Base-by-base conservation (phyloP, 1,284 basidiomycete genomes). In the Dichomitus squalens region DNA sequence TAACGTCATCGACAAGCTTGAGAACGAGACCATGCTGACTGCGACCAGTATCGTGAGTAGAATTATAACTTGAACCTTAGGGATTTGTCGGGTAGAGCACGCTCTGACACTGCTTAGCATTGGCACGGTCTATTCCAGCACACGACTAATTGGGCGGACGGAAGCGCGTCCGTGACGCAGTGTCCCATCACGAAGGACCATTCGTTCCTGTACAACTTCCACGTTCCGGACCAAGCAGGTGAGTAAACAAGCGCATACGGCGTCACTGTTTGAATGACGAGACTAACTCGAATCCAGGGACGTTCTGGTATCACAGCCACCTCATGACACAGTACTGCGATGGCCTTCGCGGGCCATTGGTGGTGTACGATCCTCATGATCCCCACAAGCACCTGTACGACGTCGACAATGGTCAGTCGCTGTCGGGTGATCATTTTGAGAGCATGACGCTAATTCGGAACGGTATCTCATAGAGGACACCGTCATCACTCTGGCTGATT, bases 171-270 rank as follows among this genome's bases (percentile, higher is more conserved):
- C 35, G 72, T 79, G 25, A 76, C 70, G 20, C 78, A 81, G 60
- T 84, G 83, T 62, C 79, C 79, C 3, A 81, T 84, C 55, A 72
- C 74, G 7, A 71, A 78, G 0, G 71, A 72, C 1, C 55, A 70
- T 14, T 71, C 69, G 9, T 83, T 80, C 71, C 73, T 75, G 9
- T 83, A 75, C 54, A 58, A 70, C 25, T 67, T 75, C 55, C 59
- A 38, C 11, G 61, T 60, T 7, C 62, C 65, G n/a, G 63, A 60
- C 29, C 71, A 70, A 43, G 67, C 72, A n/a, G 73, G 71, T 49
- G 7, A 49, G 47, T 31, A 25, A 36, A 46, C 9, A 31, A 5
- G 8, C 29, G 23, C 40, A 21, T 14, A 34, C 31, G 29, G 27
- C 20, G 29, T 29, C 11, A 23, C n/a, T 48, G 11, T 8, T 21